Evolutionary conservation across 1,139 yeast species (phyloP), one percentile per base, ranked within the genome.

Genomic region (Taiozyma sp.): DNA sequence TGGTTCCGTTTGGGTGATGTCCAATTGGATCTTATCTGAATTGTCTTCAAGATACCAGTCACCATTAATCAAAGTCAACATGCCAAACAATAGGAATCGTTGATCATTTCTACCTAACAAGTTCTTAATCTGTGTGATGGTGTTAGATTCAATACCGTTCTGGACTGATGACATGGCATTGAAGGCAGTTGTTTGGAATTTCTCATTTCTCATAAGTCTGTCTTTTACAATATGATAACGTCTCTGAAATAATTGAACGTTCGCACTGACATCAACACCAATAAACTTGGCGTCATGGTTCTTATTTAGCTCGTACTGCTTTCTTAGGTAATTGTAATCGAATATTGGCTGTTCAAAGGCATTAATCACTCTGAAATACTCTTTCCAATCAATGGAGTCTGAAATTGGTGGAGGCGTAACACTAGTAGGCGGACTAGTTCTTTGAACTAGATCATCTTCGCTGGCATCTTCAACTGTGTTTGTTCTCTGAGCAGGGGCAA

Each of bases 91-190:
- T 30, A 88, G 72, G 63, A 93, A 95, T 53, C 81, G 78, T 50
- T 80, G 75, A 6, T 93, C 93, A 60, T 87, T 88, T 52, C 96
- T 73, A 28, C 99, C 99, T 34, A 92, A 70, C 55, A 93, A 73
- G 64, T 91, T 92, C 62, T 91, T 91, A 52, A 93, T 83, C 43
- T 82, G 75, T 0, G 96, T 87, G 46, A 92, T 80, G 48, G 84
- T 78, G 60, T 82, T 75, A 41, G 70, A 70, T 3, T 61, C 57
- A 1, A 68, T 47, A 28, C 55, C 55, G 6, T 59, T 38, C 27
- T 63, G 50, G 59, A 66, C 61, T 22, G 71, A 64, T 3, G 71
- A 57, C 52, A 67, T 54, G 30, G 72, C 66, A 51, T 69, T 72
- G 61, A 57, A 73, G 39, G 70, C 46, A 58, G 51, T 56, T 6